These are phyloP conservation scores for Mariannaea elegans DNA, from an alignment of 2,329 filamentous ascomycete genomes.

Conservation along the genomic window DNA sequence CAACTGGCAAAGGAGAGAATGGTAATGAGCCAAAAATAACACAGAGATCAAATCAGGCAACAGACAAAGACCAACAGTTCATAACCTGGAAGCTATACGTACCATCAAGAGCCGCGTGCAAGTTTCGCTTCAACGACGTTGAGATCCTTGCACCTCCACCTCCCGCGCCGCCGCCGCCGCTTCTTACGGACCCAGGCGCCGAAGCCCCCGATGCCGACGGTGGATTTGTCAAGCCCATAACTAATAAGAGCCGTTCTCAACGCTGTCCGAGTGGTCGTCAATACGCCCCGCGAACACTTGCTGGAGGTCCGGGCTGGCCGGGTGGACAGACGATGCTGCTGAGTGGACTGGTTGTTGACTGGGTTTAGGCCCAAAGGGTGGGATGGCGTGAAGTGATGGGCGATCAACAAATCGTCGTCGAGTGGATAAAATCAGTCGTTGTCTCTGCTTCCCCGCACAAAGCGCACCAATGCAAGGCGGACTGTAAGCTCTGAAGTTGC, in stretches of 20 bases:
- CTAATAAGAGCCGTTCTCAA: slow-evolving; percentile 19
- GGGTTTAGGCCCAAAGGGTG: background rate
- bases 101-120: slow-evolving; percentile 71
- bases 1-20: background rate
- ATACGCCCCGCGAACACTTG: slow-evolving; percentile 6
- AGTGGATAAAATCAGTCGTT: slow-evolving; percentile 23
- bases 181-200: slow-evolving; percentile 57
- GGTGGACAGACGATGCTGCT: slow-evolving; percentile 18
- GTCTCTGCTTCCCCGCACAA: slow-evolving; percentile 17
- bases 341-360: slow-evolving; percentile 11
- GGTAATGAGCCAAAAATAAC: background rate
- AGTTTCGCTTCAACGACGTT: slow-evolving; percentile 62
- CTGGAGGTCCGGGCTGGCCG: slow-evolving; percentile 13
- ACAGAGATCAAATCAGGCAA: background rate
- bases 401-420: slow-evolving; percentile 17
- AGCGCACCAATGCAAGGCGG: slow-evolving; percentile 15
- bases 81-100: slow-evolving; percentile 40
- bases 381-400: slow-evolving; percentile 6
- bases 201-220: slow-evolving; percentile 60
- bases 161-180: slow-evolving; percentile 46
- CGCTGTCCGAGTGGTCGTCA: slow-evolving; percentile 4
- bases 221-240: slow-evolving; percentile 65
- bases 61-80: slow-evolving; percentile 22
- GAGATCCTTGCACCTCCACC: slow-evolving; percentile 35
- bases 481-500: slow-evolving; percentile 10